These are phyloP conservation scores for Stentor coeruleus DNA, from an alignment of 73 alveolate genomes.

Conservation along the genomic window DNA sequence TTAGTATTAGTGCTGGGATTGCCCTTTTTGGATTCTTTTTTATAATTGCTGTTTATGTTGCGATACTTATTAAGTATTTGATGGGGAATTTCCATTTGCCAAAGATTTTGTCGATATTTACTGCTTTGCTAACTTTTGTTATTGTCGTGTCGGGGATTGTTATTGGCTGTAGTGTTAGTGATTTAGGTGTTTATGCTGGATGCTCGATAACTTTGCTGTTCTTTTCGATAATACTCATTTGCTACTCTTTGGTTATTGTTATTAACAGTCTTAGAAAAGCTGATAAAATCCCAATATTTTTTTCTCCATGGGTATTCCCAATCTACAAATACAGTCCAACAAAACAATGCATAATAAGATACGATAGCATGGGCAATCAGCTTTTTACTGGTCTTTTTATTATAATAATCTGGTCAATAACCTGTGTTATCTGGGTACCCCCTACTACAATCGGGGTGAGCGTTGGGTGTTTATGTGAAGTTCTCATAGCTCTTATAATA, in stretches of 20 bases:
- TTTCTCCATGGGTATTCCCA: constrained; percentile 74
- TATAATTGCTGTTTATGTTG: constrained; percentile 32
- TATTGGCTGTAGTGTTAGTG: constrained; percentile 28
- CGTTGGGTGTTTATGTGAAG: constrained; percentile 45
- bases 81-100: constrained; percentile 28
- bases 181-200: constrained; percentile 40
- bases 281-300: constrained; percentile 54
- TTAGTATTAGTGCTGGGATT: constrained; percentile 37
- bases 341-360: constrained; percentile 43
- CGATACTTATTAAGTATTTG: constrained; percentile 28
- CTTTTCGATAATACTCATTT: constrained; percentile 28
- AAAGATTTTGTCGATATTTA: constrained; percentile 34
- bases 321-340: constrained; percentile 56
- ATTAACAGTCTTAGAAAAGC: constrained; percentile 30
- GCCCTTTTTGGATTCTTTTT: constrained; percentile 35
- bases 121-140: neutral
- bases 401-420: constrained; percentile 45
- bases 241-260: constrained; percentile 31
- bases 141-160: constrained; percentile 37
- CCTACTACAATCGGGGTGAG: constrained; percentile 61
- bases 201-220: constrained; percentile 42
- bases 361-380: constrained; percentile 35
- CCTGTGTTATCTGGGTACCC: constrained; percentile 51
- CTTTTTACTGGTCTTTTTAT: constrained; percentile 29
- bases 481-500: constrained; percentile 31